Conservation (phyloP, 768 basidiomycete species). For the Rossbeevera mucosa region DNA sequence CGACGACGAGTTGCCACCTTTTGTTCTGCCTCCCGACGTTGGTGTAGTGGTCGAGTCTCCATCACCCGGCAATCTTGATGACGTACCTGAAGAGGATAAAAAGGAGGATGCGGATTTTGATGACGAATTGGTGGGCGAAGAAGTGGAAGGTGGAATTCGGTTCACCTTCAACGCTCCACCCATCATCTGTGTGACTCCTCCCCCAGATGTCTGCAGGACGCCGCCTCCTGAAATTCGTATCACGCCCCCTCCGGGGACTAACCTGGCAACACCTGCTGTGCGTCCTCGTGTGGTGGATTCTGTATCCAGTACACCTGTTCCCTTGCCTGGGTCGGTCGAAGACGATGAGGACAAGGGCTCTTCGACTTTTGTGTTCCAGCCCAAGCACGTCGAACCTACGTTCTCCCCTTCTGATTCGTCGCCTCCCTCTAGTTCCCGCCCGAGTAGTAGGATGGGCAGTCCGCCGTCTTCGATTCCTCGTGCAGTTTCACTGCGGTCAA, state of each 20-base stretch:
- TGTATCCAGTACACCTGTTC: constrained; percentile 1
- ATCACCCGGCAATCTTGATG: constrained; percentile 30
- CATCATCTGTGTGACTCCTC: constrained; percentile 25
- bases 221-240: constrained; percentile 26
- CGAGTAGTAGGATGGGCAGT: constrained; percentile 14
- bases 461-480: constrained; percentile 54
- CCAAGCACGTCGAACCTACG: constrained; percentile 5
- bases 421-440: constrained; percentile 7
- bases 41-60: constrained; percentile 37
- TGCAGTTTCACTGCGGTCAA: constrained; percentile 34
- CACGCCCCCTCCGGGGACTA: constrained; percentile 17
- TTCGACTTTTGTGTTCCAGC: constrained; percentile 17
- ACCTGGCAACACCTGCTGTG: constrained; percentile 18
- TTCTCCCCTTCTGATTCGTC: constrained; percentile 11
- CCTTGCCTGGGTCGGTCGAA: constrained; percentile 12
- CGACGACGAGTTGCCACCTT: constrained; percentile 45
- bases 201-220: constrained; percentile 21
- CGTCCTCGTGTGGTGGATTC: constrained; percentile 3
- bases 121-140: constrained; percentile 54
- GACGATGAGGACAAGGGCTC: constrained; percentile 22
- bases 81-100: constrained; percentile 42
- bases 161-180: constrained; percentile 69
- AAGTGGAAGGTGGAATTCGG: constrained; percentile 61
- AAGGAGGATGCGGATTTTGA: constrained; percentile 29
- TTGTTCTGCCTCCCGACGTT: constrained; percentile 44